A percentile compares a stretch with the other conserved stretches of the same genome.
Conservation (phyloP, 805 yeast species). For the Yarrowia sp. region DNA sequence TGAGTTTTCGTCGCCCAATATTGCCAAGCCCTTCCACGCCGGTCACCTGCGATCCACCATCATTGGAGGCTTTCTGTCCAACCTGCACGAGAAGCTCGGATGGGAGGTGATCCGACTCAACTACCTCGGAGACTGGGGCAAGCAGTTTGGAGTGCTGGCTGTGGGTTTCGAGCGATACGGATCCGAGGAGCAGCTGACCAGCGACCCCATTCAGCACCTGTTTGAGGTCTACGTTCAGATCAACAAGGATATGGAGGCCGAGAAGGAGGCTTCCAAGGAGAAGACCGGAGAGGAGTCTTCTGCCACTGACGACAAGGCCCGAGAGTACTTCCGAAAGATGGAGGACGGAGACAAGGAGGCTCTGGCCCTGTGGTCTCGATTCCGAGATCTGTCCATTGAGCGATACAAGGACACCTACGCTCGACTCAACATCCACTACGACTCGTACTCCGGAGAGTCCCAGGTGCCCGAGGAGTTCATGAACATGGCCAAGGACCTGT, state of each 20-base stretch:
- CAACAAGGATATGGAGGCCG: constrained; percentile 75
- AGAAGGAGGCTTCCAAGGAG: constrained; percentile 60
- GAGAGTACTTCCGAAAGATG: constrained; percentile 86
- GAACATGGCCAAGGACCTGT: constrained; percentile 66
- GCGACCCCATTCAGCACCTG: constrained; percentile 91
- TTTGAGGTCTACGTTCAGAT: constrained; percentile 91
- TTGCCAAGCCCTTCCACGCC: constrained; percentile 99
- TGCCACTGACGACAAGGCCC: constrained; percentile 80
- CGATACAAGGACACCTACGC: constrained; percentile 88
- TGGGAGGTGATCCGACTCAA: constrained; percentile 93
- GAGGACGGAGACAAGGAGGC: constrained; percentile 91
- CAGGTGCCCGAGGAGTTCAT: constrained; percentile 80
- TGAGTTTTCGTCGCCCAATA: constrained; percentile 97
- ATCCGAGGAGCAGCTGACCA: constrained; percentile 67
- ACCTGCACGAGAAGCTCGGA: constrained; percentile 87
- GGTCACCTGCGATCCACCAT: constrained; percentile 98
- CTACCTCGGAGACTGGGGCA: constrained; percentile 99
- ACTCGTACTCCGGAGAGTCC: constrained; percentile 93
- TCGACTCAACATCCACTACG: constrained; percentile 87
- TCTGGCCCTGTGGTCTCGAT: constrained; percentile 77
- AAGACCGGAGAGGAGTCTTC: constrained; percentile 59
- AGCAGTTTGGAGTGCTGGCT: constrained; percentile 95
- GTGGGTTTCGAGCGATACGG: constrained; percentile 92
- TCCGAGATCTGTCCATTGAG: constrained; percentile 89
- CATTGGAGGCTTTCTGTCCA: constrained; percentile 93